phyloP scores from a whole-genome alignment of 768 basidiomycete genomes.

The Agaricus blazei region DNA sequence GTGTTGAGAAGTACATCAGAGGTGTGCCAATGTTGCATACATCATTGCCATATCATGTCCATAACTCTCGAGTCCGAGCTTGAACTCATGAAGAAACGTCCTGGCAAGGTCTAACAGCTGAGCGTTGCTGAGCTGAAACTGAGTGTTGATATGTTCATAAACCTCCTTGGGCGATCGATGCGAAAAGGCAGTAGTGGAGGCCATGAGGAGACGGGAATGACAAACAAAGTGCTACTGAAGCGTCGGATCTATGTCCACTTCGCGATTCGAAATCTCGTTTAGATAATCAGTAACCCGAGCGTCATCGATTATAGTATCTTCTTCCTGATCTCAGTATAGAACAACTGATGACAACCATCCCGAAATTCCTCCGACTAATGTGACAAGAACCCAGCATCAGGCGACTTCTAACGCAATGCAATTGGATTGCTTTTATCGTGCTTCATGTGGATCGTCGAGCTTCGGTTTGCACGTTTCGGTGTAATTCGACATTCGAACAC shows the following conservation, averaged over 20 bases:
- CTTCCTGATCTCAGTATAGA: too few relatives aligned
- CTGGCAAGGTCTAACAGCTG: constrained; percentile 64
- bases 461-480: constrained; percentile 48
- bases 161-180: constrained; percentile 39
- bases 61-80: constrained; percentile 66
- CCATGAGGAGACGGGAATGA: constrained; percentile 24
- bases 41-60: constrained; percentile 91
- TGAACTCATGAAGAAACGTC: constrained; percentile 79
- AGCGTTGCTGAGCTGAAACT: constrained; percentile 64
- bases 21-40: constrained; percentile 29
- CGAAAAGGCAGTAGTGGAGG: constrained; percentile 36
- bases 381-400: constrained; percentile 36
- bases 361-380: constrained; percentile 35
- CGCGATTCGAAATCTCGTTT: not conserved
- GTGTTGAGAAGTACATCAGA: constrained; percentile 11
- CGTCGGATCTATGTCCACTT: too few relatives aligned
- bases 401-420: constrained; percentile 35
- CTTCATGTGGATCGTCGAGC: constrained; percentile 42
- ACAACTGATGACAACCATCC: constrained; percentile 39
- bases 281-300: too few relatives aligned
- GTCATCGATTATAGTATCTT: too few relatives aligned
- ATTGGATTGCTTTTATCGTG: constrained; percentile 32
- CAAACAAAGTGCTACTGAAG: too few relatives aligned
- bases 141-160: constrained; percentile 62
- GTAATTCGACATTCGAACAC: constrained; percentile 27